Conservation (phyloP, 164 flowering plant genomes). For the Chloranthus sessilifolius region DNA sequence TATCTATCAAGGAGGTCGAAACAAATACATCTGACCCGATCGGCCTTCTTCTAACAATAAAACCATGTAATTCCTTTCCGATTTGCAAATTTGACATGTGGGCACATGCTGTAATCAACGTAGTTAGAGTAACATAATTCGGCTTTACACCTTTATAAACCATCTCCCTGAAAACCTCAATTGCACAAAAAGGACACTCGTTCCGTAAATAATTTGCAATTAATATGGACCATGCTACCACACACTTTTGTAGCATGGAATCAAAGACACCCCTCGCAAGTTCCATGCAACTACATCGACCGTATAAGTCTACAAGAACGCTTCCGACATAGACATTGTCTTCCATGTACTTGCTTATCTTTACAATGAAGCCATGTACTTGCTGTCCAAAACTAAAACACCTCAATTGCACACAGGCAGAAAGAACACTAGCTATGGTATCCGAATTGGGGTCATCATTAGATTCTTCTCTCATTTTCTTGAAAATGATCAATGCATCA, state of each 20-base stretch:
- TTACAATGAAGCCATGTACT: conserved; percentile 19
- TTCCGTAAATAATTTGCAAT: conserved; percentile 16
- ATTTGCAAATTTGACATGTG: conserved; percentile 11
- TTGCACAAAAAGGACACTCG: conserved; percentile 9
- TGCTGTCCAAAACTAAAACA: conserved; percentile 16
- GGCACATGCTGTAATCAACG: conserved; percentile 21
- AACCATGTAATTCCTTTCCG: conserved; percentile 26
- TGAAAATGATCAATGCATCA: conserved; percentile 17
- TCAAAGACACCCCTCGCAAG: conserved; percentile 18
- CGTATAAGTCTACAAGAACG: conserved; percentile 19
- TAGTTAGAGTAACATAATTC: conserved; percentile 22
- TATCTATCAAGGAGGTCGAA: conserved; percentile 23
- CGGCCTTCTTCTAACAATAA: conserved; percentile 12
- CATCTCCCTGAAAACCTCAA: conserved; percentile 24
- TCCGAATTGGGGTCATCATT: conserved; percentile 12
- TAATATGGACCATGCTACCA: conserved; percentile 24
- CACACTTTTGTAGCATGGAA: conserved; percentile 24
- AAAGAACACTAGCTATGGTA: conserved; percentile 16
- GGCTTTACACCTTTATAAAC: conserved; percentile 12
- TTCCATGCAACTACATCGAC: conserved; percentile 12
- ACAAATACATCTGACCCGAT: conserved; percentile 12
- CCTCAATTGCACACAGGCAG: conserved; percentile 20
- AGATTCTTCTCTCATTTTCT: conserved; percentile 12
- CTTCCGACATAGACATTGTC: conserved; percentile 24
- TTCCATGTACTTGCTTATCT: conserved; percentile 18